Conservation (phyloP, 306 rosid species). For the Gynostemma pentaphyllum region DNA sequence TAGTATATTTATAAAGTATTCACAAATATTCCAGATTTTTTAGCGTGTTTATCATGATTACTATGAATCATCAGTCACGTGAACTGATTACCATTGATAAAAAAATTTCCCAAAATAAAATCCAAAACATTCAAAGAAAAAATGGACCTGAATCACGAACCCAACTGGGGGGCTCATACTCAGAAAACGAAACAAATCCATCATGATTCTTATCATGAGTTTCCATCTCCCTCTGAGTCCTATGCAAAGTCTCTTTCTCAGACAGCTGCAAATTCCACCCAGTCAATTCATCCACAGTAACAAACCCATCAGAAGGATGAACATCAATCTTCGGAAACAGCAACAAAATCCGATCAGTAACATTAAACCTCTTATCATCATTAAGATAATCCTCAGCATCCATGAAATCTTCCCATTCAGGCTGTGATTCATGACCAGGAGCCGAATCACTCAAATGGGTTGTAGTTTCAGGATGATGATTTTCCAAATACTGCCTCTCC, state of each 20-base stretch:
- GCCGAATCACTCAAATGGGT: slow-evolving; percentile 26
- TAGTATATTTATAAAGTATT: too few relatives aligned
- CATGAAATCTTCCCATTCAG: slow-evolving; percentile 88
- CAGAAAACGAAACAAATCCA: slow-evolving; percentile 61
- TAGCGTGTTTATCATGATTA: too few relatives aligned
- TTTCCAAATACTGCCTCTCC: slow-evolving; percentile 63
- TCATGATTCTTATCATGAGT: slow-evolving; percentile 76
- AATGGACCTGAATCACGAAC: slow-evolving; percentile 48
- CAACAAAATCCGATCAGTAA: slow-evolving; percentile 42
- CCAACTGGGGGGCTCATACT: slow-evolving; percentile 91
- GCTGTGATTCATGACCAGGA: slow-evolving; percentile 67
- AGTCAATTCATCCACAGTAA: slow-evolving; percentile 57
- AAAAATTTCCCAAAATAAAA: neutral
- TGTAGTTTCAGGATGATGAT: slow-evolving; percentile 31
- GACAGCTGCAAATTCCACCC: slow-evolving; percentile 72
- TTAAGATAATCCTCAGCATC: slow-evolving; percentile 80
- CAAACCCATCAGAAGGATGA: slow-evolving; percentile 48
- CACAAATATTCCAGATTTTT: too few relatives aligned
- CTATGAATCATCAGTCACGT: too few relatives aligned
- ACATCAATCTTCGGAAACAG: slow-evolving; percentile 76
- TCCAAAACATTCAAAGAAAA: neutral
- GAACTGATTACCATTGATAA: neutral
- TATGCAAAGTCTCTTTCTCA: slow-evolving; percentile 53
- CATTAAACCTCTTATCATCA: slow-evolving; percentile 77
- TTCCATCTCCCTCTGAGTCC: slow-evolving; percentile 77